phyloP scores from a whole-genome alignment of 2,329 filamentous ascomycete species.

The Zasmidium cellare region DNA sequence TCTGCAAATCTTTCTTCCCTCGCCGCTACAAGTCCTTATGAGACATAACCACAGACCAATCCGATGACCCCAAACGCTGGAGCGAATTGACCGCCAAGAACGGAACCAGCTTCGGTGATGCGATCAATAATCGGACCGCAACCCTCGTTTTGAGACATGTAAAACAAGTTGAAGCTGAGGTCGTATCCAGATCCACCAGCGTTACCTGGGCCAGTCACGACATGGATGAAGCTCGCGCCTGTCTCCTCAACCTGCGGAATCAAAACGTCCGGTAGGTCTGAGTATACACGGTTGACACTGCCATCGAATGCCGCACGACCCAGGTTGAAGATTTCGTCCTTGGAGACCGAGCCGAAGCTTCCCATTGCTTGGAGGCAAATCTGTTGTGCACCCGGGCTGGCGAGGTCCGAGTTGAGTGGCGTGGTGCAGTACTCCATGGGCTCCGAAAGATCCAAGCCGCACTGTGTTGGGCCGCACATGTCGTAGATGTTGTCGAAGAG shows the following conservation, averaged over 20 bases:
- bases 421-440: not conserved
- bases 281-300: not conserved
- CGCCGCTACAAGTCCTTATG: too few species aligned
- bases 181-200: not conserved
- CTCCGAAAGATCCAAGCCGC: not conserved
- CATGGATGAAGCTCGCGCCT: not conserved
- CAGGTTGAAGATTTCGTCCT: not conserved
- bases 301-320: not conserved
- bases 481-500: not conserved
- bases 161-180: not conserved
- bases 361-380: not conserved
- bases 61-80: not conserved
- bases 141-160: not conserved
- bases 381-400: not conserved
- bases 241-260: not conserved
- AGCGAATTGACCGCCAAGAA: not conserved
- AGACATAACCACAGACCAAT: not conserved
- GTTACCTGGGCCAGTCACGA: not conserved
- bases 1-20: too few species aligned
- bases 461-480: not conserved
- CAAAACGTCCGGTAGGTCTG: not conserved
- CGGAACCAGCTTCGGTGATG: not conserved
- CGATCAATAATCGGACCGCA: not conserved
- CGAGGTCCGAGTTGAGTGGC: not conserved
- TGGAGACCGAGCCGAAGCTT: not conserved